These are phyloP conservation scores for Geotrichum ghanense DNA, from an alignment of 805 yeast species.

Conservation along the genomic window DNA sequence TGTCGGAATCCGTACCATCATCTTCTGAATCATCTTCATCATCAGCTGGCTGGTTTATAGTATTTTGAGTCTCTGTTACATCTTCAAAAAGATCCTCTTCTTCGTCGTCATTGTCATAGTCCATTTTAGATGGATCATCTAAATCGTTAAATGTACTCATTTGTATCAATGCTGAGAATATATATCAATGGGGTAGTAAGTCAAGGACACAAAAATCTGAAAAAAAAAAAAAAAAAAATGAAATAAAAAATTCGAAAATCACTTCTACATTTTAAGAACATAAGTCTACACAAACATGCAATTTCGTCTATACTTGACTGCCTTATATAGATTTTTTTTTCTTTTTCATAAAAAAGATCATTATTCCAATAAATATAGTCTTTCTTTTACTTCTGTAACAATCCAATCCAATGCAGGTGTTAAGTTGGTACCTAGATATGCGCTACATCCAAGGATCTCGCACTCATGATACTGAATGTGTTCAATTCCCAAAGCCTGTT, in stretches of 20 bases:
- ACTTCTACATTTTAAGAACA: background rate
- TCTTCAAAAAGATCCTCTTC: constrained; percentile 24
- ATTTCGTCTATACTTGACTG: background rate
- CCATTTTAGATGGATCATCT: constrained; percentile 6
- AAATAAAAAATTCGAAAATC: too few species aligned
- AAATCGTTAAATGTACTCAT: constrained; percentile 5
- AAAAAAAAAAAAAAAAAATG: too few species aligned
- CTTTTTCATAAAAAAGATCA: constrained; percentile 1
- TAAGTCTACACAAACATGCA: background rate
- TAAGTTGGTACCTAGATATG: constrained; percentile 34
- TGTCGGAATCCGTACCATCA: constrained; percentile 12
- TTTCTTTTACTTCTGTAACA: constrained; percentile 28
- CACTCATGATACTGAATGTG: constrained; percentile 29
- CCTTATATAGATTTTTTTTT: too few species aligned
- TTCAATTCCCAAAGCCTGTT: constrained; percentile 21
- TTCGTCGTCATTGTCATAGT: constrained; percentile 11
- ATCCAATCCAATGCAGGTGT: constrained; percentile 34
- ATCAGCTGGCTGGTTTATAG: constrained; percentile 16
- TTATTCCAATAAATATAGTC: constrained; percentile 29
- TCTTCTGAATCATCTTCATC: constrained; percentile 13
- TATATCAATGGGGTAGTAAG: too few species aligned
- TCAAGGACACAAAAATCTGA: too few species aligned
- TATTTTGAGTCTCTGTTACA: constrained; percentile 22
- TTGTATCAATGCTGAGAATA: too few species aligned
- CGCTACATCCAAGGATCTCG: constrained; percentile 37